Conservation (phyloP, 768 basidiomycete genomes). For the Dioszegia hungarica region DNA sequence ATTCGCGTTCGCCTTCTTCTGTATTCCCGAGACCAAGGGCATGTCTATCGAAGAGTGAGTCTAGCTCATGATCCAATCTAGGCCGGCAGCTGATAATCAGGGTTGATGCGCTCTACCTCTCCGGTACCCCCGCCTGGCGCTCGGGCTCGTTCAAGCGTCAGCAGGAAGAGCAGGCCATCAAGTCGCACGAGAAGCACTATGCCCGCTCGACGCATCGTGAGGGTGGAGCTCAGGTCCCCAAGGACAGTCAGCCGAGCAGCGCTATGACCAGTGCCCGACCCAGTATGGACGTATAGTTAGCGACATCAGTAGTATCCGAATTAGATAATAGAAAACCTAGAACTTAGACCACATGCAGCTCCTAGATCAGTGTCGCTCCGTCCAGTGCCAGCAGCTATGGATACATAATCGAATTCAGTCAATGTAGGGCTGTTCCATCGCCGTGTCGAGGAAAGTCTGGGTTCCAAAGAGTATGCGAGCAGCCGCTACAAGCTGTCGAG, state of each 20-base stretch:
- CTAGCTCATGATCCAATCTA: too few relatives aligned
- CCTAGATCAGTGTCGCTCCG: too few relatives aligned
- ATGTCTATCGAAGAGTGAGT: slow-evolving; percentile 45
- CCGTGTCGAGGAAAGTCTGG: slow-evolving; percentile 25
- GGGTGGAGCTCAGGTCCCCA: slow-evolving; percentile 6
- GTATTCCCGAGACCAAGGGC: slow-evolving; percentile 48
- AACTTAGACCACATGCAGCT: too few relatives aligned
- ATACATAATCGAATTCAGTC: background rate
- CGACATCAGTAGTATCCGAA: too few relatives aligned
- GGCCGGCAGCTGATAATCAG: slow-evolving; percentile 5
- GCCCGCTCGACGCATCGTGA: slow-evolving; percentile 29
- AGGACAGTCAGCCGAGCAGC: slow-evolving; percentile 19
- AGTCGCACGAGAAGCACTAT: slow-evolving; percentile 34
- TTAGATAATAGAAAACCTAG: background rate
- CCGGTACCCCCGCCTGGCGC: slow-evolving; percentile 39
- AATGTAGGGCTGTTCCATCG: too few relatives aligned
- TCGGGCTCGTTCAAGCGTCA: slow-evolving; percentile 24
- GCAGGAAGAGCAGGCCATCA: slow-evolving; percentile 24
- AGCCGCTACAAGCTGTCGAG: slow-evolving; percentile 28
- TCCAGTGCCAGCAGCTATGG: background rate
- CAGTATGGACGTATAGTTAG: background rate
- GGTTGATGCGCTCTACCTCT: slow-evolving; percentile 45
- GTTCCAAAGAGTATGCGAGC: slow-evolving; percentile 42
- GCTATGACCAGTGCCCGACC: slow-evolving; percentile 16
- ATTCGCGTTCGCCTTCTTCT: slow-evolving; percentile 46